Percentiles rank a stretch among this genome's conserved stretches.
Conservation (phyloP, 495 filamentous ascomycete genomes). For the Rhypophila decipiens region DNA sequence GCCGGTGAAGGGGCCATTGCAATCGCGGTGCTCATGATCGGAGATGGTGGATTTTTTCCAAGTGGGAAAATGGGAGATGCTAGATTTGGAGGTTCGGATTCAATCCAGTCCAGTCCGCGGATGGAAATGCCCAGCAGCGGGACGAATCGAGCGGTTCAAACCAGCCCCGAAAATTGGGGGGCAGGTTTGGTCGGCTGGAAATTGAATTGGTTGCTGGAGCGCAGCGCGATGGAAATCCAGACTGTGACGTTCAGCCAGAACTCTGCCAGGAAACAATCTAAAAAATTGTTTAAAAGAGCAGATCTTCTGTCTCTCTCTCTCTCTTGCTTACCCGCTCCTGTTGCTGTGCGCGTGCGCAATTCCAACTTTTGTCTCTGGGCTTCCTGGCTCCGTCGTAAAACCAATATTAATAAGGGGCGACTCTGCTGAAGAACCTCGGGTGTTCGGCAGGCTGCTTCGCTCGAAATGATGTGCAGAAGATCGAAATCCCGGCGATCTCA, state of each 20-base stretch:
- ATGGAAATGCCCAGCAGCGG: neutral
- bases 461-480: too few relatives aligned
- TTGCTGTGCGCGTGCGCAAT: neutral
- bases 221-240: slow-evolving; percentile 8
- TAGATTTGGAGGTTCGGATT: neutral
- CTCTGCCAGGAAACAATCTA: neutral
- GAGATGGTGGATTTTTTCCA: slow-evolving; percentile 6
- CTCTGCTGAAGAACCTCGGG: neutral
- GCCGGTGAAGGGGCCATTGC: slow-evolving; percentile 55
- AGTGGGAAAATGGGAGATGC: neutral
- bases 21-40: slow-evolving; percentile 53
- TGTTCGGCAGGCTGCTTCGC: too few relatives aligned
- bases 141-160: too few relatives aligned
- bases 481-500: too few relatives aligned
- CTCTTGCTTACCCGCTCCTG: too few relatives aligned
- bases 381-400: too few relatives aligned
- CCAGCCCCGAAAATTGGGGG: slow-evolving; percentile 17
- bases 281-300: too few relatives aligned
- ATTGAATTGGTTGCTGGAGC: slow-evolving; percentile 8
- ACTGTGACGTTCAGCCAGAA: slow-evolving; percentile 1
- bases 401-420: too few relatives aligned
- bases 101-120: neutral
- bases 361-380: neutral
- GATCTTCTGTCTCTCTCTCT: neutral
- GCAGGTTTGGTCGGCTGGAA: slow-evolving; percentile 10